Conservation (phyloP, 768 basidiomycete species). For the Lactarius sanguifluus region DNA sequence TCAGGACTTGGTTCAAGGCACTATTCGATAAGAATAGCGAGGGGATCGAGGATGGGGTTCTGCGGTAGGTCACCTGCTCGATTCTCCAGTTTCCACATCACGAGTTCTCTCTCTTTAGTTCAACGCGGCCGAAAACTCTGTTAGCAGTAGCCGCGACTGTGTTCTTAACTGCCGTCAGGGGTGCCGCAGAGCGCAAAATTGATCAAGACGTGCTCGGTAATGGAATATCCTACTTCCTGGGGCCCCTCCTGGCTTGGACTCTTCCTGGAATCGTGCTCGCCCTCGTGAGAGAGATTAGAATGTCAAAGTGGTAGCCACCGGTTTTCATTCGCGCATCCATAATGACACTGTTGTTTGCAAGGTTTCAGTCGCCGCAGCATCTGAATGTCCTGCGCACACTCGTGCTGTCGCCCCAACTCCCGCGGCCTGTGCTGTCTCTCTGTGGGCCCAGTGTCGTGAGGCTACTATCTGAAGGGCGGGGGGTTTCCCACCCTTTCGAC, state of each 20-base stretch:
- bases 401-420: constrained; percentile 62
- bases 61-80: constrained; percentile 32
- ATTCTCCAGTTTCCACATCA: neutral
- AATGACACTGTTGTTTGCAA: constrained; percentile 32
- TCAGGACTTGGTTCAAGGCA: constrained; percentile 67
- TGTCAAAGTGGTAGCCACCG: constrained; percentile 11
- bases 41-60: constrained; percentile 79
- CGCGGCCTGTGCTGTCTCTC: constrained; percentile 61
- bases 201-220: constrained; percentile 69
- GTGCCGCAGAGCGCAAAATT: constrained; percentile 51
- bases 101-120: constrained; percentile 40
- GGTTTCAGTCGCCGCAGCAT: constrained; percentile 50
- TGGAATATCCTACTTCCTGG: constrained; percentile 75
- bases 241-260: constrained; percentile 75
- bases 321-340: neutral
- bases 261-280: constrained; percentile 69
- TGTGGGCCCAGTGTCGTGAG: constrained; percentile 58
- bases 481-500: constrained; percentile 37
- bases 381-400: constrained; percentile 67
- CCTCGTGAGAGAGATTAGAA: constrained; percentile 58
- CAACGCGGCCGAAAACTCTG: constrained; percentile 67
- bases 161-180: constrained; percentile 60
- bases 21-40: constrained; percentile 75
- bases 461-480: constrained; percentile 42
- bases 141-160: constrained; percentile 67